Evolutionary conservation across 2,329 filamentous ascomycete genomes (phyloP).

Genomic region (Helotiales sp.): DNA sequence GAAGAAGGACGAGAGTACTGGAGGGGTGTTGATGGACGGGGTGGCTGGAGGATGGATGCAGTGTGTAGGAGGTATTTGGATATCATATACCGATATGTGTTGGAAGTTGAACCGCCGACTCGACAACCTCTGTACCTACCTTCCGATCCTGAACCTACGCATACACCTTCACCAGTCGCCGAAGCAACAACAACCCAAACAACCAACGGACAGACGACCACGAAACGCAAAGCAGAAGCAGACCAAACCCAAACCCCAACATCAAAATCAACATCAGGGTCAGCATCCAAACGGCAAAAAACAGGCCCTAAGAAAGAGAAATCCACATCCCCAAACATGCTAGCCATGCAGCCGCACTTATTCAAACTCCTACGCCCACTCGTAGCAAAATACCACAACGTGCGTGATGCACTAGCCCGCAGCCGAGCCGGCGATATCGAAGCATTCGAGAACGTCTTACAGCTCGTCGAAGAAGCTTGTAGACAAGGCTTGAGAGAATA

Average conservation of each 20-base stretch:
- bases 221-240: constrained; percentile 29
- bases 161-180: constrained; percentile 19
- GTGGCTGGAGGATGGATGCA: constrained; percentile 88
- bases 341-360: constrained; percentile 85
- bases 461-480: constrained; percentile 75
- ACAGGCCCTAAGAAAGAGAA: constrained; percentile 46
- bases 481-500: constrained; percentile 75
- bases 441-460: constrained; percentile 77
- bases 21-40: constrained; percentile 76
- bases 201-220: neutral
- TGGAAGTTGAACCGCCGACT: constrained; percentile 67
- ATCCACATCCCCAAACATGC: constrained; percentile 64
- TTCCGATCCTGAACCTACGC: constrained; percentile 46
- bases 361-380: constrained; percentile 90
- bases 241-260: constrained; percentile 2
- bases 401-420: constrained; percentile 82
- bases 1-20: constrained; percentile 82
- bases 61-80: constrained; percentile 88
- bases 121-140: constrained; percentile 77
- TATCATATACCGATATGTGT: constrained; percentile 80
- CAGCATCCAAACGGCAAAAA: constrained; percentile 48
- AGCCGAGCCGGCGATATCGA: constrained; percentile 72
- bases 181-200: neutral
- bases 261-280: no score
- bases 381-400: constrained; percentile 77